Conservation (phyloP, 2,329 filamentous ascomycete species). For the Pseudomassariella vexata region DNA sequence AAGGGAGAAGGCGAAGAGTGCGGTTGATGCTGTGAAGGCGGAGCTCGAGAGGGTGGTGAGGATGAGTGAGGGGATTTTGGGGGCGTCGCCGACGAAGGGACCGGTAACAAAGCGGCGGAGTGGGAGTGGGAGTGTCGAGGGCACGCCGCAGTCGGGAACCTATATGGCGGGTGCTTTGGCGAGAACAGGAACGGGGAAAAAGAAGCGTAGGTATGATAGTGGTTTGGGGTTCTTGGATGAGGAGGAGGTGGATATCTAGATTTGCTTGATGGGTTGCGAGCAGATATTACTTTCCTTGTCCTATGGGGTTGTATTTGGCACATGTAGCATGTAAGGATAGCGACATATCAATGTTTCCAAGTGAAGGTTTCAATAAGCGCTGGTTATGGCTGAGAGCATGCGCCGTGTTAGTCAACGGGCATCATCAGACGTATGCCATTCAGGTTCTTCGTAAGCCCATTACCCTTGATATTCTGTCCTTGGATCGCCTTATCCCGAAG, state of each 20-base stretch:
- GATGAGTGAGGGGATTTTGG: conserved; percentile 40
- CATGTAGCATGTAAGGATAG: no score
- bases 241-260: conserved; percentile 31
- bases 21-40: conserved; percentile 43
- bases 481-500: no score
- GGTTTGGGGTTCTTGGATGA: conserved; percentile 51
- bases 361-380: no score
- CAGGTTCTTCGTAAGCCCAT: no score
- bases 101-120: conserved; percentile 5
- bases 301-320: no score
- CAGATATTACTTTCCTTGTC: no score
- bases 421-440: no score
- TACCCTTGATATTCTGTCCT: no score
- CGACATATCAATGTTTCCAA: no score
- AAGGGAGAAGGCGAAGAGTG: conserved; percentile 31
- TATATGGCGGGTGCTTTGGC: conserved; percentile 21
- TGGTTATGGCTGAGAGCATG: no score
- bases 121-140: conserved; percentile 10
- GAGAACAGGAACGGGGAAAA: conserved; percentile 27
- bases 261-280: no score
- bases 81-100: conserved; percentile 16
- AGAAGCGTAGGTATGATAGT: conserved; percentile 46
- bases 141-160: conserved; percentile 11
- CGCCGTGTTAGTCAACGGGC: no score
- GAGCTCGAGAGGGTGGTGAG: conserved; percentile 44